Conservation (phyloP, 1,139 yeast species). For the Pichia sp. region DNA sequence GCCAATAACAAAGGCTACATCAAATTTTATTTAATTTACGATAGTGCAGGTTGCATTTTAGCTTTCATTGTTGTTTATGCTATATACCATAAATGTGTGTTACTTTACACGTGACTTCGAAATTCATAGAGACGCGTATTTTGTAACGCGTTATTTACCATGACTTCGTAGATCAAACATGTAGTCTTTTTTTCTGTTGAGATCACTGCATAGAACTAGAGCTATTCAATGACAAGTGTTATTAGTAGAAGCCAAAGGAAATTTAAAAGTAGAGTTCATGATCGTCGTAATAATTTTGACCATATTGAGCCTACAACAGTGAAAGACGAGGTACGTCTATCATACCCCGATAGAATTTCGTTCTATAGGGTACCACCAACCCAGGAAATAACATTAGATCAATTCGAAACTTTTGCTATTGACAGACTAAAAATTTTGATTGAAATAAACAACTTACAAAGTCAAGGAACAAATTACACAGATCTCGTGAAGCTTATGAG, state of each 20-base stretch:
- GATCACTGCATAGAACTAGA: background rate
- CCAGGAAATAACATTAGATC: slow-evolving; percentile 81
- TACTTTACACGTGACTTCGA: too few species aligned
- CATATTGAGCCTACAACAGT: slow-evolving; percentile 11
- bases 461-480: slow-evolving; percentile 54
- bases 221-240: background rate
- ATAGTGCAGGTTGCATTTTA: too few species aligned
- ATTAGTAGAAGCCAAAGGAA: background rate
- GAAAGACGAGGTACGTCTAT: background rate
- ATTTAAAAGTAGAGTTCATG: slow-evolving; percentile 64
- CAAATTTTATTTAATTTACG: background rate
- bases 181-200: too few species aligned
- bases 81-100: too few species aligned
- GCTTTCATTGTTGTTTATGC: too few species aligned
- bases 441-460: slow-evolving; percentile 71
- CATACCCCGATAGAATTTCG: slow-evolving; percentile 47
- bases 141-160: too few species aligned
- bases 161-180: too few species aligned
- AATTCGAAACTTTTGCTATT: slow-evolving; percentile 93
- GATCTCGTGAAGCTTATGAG: slow-evolving; percentile 62
- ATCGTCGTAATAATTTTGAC: slow-evolving; percentile 59
- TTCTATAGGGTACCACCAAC: slow-evolving; percentile 71
- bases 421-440: slow-evolving; percentile 78
- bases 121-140: too few species aligned
- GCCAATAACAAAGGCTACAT: background rate